These are phyloP conservation scores for Dunaliella sp. DNA, from an alignment of 139 green algal genomes.

Conservation along the genomic window DNA sequence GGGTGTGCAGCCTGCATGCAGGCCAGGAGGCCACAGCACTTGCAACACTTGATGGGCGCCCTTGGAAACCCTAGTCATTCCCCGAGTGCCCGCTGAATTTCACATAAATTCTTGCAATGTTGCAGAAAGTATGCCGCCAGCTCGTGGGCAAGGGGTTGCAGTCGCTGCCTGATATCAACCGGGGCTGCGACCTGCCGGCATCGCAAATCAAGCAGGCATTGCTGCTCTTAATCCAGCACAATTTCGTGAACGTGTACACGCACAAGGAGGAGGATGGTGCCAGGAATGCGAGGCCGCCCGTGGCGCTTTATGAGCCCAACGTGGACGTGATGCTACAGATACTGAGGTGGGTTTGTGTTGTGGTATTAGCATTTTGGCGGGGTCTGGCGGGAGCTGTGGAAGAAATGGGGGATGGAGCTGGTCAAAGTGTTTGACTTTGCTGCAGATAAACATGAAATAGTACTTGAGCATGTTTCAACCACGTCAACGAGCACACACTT, in stretches of 20 bases:
- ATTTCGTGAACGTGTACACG: conserved; percentile 50
- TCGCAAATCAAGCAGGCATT: conserved; percentile 44
- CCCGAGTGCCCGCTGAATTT: too few relatives aligned
- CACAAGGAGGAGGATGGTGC: conserved; percentile 44
- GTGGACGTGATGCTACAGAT: conserved; percentile 60
- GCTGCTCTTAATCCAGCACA: conserved; percentile 74
- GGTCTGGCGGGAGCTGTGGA: neutral
- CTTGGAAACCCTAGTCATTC: too few relatives aligned
- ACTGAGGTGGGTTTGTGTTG: conserved; percentile 50
- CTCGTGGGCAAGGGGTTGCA: conserved; percentile 21
- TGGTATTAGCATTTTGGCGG: too few relatives aligned
- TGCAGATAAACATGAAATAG: too few relatives aligned
- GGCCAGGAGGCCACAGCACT: too few relatives aligned
- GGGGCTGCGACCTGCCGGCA: conserved; percentile 31
- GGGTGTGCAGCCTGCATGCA: too few relatives aligned
- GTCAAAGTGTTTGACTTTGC: too few relatives aligned
- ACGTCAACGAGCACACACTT: too few relatives aligned
- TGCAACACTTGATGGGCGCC: too few relatives aligned
- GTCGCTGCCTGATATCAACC: conserved; percentile 25
- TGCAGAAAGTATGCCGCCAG: conserved; percentile 26
- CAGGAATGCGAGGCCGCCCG: conserved; percentile 29
- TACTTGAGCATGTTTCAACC: too few relatives aligned
- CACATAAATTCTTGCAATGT: too few relatives aligned
- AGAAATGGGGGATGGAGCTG: too few relatives aligned
- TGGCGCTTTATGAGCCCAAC: conserved; percentile 53